Conservation (phyloP, 148 eudicot genomes). For the Polygonum maritimum region DNA sequence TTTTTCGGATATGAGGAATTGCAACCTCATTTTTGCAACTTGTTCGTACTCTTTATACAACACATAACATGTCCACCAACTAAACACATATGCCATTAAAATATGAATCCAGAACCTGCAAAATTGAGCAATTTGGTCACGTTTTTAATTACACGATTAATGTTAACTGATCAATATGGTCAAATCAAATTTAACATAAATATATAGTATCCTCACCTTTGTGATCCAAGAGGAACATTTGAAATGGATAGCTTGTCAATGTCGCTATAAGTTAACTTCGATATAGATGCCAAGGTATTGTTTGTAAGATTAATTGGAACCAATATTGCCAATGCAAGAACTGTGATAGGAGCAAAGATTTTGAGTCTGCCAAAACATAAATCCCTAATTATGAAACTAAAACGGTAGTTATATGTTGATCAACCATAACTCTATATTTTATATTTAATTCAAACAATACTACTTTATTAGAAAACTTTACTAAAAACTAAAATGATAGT, state of each 20-base stretch:
- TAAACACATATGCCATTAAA: constrained; percentile 70
- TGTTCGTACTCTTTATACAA: constrained; percentile 62
- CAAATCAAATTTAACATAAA: background rate
- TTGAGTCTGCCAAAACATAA: constrained; percentile 54
- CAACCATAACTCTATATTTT: no score
- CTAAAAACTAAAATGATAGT: no score
- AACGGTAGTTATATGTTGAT: no score
- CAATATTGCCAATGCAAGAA: constrained; percentile 48
- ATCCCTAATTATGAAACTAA: background rate
- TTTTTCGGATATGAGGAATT: constrained; percentile 65
- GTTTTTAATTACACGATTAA: no score
- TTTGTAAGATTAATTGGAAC: constrained; percentile 84
- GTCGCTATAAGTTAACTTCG: constrained; percentile 32
- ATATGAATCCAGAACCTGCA: constrained; percentile 85
- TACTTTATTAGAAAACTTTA: no score
- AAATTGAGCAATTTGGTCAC: background rate
- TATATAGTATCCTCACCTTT: constrained; percentile 36
- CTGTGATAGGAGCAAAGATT: constrained; percentile 75
- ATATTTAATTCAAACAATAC: no score
- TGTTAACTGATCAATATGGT: no score
- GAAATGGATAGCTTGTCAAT: constrained; percentile 92
- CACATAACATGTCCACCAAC: constrained; percentile 74
- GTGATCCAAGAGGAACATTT: constrained; percentile 58
- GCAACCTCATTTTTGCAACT: constrained; percentile 65
- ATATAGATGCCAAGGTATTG: constrained; percentile 29